Conservation (phyloP, 2,329 filamentous ascomycete genomes). For the Sclerotinia trifoliorum region DNA sequence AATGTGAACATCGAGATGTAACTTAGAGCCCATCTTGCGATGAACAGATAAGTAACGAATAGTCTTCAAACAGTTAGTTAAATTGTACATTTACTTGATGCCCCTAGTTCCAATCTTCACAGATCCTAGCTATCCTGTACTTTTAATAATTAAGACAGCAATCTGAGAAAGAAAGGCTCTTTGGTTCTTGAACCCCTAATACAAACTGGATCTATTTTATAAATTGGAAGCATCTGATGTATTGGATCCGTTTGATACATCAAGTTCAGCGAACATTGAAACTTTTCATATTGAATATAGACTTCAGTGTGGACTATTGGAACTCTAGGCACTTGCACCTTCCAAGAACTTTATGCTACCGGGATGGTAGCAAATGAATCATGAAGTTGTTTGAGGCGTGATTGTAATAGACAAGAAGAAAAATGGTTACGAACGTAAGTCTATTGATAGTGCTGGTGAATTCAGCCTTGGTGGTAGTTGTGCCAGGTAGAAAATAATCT, state of each 20-base stretch:
- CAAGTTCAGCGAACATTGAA: not conserved
- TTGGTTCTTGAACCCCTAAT: not conserved
- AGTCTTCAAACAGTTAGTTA: conserved; percentile 45
- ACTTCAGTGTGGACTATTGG: not conserved
- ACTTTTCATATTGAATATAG: not conserved
- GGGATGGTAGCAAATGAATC: not conserved
- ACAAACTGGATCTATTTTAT: not conserved
- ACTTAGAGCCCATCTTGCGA: conserved; percentile 61
- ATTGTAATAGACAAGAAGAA: not conserved
- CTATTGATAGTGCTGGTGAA: conserved; percentile 47
- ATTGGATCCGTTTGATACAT: not conserved
- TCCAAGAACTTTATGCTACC: not conserved
- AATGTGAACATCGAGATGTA: conserved; percentile 63
- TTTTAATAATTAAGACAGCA: not conserved
- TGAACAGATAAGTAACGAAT: conserved; percentile 69
- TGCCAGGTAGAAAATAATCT: conserved; percentile 40
- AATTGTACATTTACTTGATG: not conserved
- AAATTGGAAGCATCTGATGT: not conserved
- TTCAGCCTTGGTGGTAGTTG: conserved; percentile 40
- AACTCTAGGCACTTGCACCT: not conserved
- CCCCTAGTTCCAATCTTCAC: not conserved
- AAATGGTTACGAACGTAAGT: conserved; percentile 45
- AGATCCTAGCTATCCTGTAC: not conserved
- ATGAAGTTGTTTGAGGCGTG: not conserved
- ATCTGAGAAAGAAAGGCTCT: not conserved